Evolutionary conservation across 768 basidiomycete genomes (phyloP), one percentile per base, ranked within the genome.

Genomic region (Dacryopinax primogenitus): DNA sequence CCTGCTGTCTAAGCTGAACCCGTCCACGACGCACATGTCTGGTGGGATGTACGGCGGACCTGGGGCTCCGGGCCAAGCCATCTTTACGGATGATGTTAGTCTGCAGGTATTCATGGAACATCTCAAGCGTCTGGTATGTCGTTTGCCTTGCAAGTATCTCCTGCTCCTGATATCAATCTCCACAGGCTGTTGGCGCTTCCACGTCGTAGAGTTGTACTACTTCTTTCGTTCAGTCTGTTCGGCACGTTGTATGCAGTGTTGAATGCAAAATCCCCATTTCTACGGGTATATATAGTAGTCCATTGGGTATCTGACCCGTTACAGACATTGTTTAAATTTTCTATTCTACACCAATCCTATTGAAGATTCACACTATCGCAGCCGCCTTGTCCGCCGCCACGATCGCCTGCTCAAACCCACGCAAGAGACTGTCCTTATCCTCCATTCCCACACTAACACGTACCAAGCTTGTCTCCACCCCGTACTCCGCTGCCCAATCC

Each of bases 81-180:
- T 99, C 75, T 96, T 97, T 75, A 99, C 96, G 64, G 96, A 98
- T 73, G 95, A 99, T 75, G 95, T 98, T 68, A 96, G 92, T 74
- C 82, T 97, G 77, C 91, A 94, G 75, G 89, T 94, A 65, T 95
- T 96, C 80, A 94, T 93, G 93, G 94, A 96, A 72, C 90, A 94
- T 78, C 78, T 97, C 76, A 96, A 95, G 75, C 86, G 92, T 72
- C 76, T 97, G 79, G 93, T 76, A 65, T 68, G 75, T 73, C n/a
- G 41, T 18, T 21, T 32, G n/a, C 16, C 16, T 63, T 30, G 34
- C 15, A 41, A 39, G 3, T 58, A 16, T 33, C 32, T 7, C 33
- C 30, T 41, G 16, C 6, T 28, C 3, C 21, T 63, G 26, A 13
- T 62, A 21, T 21, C 37, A 16, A 45, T 12, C 23, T 21, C 23